Evolutionary conservation across 2,329 filamentous ascomycete species (phyloP).

Genomic region (Aspergillus persii): DNA sequence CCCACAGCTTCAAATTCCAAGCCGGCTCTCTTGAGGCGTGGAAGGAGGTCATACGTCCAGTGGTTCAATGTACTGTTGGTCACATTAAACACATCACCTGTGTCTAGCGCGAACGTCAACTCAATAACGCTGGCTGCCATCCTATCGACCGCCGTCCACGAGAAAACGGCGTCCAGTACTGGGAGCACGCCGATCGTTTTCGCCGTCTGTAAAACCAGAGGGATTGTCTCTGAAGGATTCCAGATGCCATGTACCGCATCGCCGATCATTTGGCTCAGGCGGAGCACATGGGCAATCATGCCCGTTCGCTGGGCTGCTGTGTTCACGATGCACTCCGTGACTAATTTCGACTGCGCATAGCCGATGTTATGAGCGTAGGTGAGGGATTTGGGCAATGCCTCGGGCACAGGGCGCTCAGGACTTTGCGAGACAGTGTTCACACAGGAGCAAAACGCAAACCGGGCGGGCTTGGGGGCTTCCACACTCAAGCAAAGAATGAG

Average conservation of each 20-base stretch:
- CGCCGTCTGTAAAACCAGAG: constrained; percentile 50
- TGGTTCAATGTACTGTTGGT: constrained; percentile 50
- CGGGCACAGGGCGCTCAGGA: constrained; percentile 26
- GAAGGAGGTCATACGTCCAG: constrained; percentile 49
- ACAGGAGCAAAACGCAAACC: constrained; percentile 46
- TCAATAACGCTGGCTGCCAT: constrained; percentile 37
- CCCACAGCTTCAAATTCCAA: constrained; percentile 28
- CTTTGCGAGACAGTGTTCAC: constrained; percentile 42
- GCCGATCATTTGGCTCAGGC: constrained; percentile 33
- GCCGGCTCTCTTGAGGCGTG: constrained; percentile 49
- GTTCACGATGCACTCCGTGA: constrained; percentile 32
- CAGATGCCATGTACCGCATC: constrained; percentile 21
- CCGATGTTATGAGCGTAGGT: constrained; percentile 41
- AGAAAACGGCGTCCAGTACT: constrained; percentile 41
- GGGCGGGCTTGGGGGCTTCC: constrained; percentile 5
- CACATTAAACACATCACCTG: constrained; percentile 40
- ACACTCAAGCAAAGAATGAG: constrained; percentile 38
- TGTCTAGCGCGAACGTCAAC: constrained; percentile 15
- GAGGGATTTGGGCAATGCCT: constrained; percentile 31
- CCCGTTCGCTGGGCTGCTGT: constrained; percentile 15
- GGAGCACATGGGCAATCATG: constrained; percentile 25
- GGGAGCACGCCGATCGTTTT: constrained; percentile 47
- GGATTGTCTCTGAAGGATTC: constrained; percentile 40
- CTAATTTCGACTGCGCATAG: constrained; percentile 36
- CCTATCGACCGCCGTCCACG: constrained; percentile 47